Percentiles rank a stretch among this genome's conserved stretches.
Evolutionary conservation across 176 grass and related monocot genomes (phyloP).

Genomic region (Carex kokanica): DNA sequence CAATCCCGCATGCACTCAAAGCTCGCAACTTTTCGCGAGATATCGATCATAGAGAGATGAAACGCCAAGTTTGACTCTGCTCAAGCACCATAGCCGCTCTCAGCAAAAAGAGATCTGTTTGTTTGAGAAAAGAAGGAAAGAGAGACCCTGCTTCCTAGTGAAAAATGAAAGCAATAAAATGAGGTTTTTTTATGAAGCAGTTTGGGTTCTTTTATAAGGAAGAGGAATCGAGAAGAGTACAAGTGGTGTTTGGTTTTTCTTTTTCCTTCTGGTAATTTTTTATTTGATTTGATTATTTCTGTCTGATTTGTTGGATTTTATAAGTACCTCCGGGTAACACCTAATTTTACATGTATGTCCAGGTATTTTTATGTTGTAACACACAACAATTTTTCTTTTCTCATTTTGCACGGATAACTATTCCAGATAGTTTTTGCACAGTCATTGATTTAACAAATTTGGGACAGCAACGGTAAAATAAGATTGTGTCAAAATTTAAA

Average conservation of each 20-base stretch:
- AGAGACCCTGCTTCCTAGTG: not conserved
- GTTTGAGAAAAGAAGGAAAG: not conserved
- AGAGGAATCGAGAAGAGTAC: constrained; percentile 8
- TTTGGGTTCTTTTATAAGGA: constrained; percentile 13
- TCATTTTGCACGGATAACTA: not conserved
- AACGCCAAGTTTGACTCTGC: not conserved
- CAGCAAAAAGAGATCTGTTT: not conserved
- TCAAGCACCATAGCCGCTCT: constrained; percentile 4
- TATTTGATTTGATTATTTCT: not conserved
- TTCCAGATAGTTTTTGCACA: not conserved
- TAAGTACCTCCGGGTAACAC: not conserved
- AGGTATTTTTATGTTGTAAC: not conserved
- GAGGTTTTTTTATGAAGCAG: not conserved
- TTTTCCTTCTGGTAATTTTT: not conserved
- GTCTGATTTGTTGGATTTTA: not conserved
- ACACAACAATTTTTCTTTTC: not conserved
- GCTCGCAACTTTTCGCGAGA: not conserved
- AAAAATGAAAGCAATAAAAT: not conserved
- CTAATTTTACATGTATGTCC: not conserved
- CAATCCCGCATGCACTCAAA: constrained; percentile 29
- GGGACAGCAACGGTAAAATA: not conserved
- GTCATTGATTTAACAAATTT: not conserved
- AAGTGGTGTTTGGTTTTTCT: constrained; percentile 14
- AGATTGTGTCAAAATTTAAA: not conserved
- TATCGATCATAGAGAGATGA: constrained; percentile 22